These are phyloP conservation scores for Ganoderma sp. DNA, from an alignment of 1,284 basidiomycete genomes.

Conservation along the genomic window DNA sequence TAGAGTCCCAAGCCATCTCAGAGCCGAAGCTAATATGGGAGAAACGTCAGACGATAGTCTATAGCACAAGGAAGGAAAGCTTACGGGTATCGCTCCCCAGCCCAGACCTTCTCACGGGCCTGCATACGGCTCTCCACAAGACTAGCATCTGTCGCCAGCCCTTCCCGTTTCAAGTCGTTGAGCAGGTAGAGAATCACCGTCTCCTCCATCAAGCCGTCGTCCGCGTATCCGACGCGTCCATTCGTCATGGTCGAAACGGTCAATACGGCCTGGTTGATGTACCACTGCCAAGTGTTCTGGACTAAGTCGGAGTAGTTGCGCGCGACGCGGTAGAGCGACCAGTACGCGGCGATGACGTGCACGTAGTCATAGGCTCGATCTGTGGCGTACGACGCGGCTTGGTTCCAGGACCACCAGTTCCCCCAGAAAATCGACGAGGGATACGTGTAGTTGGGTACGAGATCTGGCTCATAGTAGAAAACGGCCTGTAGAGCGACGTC, in stretches of 20 bases:
- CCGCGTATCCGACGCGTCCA: conserved; percentile 51
- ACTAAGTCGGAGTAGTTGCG: conserved; percentile 60
- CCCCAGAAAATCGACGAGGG: conserved; percentile 57
- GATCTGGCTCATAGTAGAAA: conserved; percentile 57
- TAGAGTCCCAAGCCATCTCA: conserved; percentile 69
- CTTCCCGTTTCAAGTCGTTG: conserved; percentile 60
- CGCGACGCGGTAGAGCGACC: conserved; percentile 63
- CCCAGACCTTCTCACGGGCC: conserved; percentile 52
- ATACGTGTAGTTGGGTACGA: conserved; percentile 55
- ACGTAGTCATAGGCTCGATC: conserved; percentile 67
- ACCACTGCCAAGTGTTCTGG: conserved; percentile 60
- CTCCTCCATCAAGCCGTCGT: conserved; percentile 64
- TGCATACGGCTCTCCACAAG: conserved; percentile 56
- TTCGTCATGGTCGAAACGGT: conserved; percentile 57
- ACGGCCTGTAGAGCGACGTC: conserved; percentile 46
- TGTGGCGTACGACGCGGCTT: conserved; percentile 53
- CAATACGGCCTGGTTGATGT: conserved; percentile 58
- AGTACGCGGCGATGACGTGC: conserved; percentile 62
- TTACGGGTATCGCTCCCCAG: conserved; percentile 57
- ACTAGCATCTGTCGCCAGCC: conserved; percentile 54
- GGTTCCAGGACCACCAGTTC: conserved; percentile 66
- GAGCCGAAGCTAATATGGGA: too few species aligned
- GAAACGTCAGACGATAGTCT: too few species aligned
- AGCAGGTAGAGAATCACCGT: conserved; percentile 57
- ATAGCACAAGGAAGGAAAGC: conserved; percentile 31